Evolutionary conservation across 176 grass and related monocot species (phyloP).

Genomic region (Ensete glaucum): DNA sequence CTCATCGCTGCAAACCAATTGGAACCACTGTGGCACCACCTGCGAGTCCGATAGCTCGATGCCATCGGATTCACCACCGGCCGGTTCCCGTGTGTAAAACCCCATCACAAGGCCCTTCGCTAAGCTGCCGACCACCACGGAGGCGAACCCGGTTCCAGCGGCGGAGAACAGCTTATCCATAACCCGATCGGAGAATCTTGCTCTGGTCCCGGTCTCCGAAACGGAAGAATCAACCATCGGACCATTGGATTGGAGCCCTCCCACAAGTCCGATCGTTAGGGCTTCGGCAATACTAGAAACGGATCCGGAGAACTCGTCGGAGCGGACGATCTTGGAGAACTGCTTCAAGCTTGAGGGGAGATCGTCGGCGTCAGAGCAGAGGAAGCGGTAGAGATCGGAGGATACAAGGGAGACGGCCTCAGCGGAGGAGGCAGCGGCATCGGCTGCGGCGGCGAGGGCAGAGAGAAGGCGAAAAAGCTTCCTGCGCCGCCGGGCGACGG

Average conservation of each 20-base stretch:
- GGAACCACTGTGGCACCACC: conserved; percentile 44
- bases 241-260: conserved; percentile 16
- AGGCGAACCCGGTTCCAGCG: conserved; percentile 51
- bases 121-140: conserved; percentile 63
- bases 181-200: conserved; percentile 45
- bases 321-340: conserved; percentile 63
- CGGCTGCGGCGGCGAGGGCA: conserved; percentile 38
- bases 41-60: conserved; percentile 7
- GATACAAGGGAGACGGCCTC: conserved; percentile 52
- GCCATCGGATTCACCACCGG: neutral
- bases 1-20: conserved; percentile 40
- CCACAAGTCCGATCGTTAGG: conserved; percentile 40
- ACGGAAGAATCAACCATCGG: neutral
- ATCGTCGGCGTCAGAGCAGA: conserved; percentile 61
- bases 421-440: conserved; percentile 55
- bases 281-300: conserved; percentile 55
- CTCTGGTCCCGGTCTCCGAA: neutral
- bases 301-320: conserved; percentile 49
- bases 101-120: conserved; percentile 51
- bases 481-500: conserved; percentile 43
- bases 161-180: conserved; percentile 78
- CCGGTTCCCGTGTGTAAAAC: conserved; percentile 28
- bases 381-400: conserved; percentile 61
- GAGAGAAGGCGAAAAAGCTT: conserved; percentile 43
- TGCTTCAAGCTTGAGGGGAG: conserved; percentile 62